Conservation (phyloP, 306 rosid genomes). For the Dalbergia oliveri region DNA sequence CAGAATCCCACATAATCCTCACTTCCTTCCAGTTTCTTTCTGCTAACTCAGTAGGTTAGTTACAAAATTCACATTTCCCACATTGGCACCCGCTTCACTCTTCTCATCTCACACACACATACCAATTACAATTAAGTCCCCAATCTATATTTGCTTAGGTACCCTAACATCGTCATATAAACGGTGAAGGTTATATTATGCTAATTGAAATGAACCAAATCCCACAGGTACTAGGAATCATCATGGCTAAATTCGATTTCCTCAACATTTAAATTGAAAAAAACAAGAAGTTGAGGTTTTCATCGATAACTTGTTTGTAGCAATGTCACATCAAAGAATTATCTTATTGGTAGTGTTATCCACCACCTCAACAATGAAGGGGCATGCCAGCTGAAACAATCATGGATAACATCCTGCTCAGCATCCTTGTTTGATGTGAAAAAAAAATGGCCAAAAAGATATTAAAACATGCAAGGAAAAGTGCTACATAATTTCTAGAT, state of each 20-base stretch:
- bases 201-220: constrained; percentile 26
- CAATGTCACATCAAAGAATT: neutral
- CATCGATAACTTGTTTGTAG: neutral
- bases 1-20: no score
- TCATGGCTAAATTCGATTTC: neutral
- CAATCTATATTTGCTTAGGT: no score
- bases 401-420: neutral
- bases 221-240: neutral
- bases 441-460: neutral
- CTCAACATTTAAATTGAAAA: neutral
- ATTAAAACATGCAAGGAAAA: neutral
- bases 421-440: neutral
- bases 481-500: constrained; percentile 19
- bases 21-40: no score
- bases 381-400: neutral
- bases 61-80: no score
- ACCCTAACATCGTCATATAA: neutral
- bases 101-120: no score
- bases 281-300: neutral
- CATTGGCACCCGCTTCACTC: no score
- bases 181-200: constrained; percentile 2
- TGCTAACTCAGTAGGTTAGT: no score
- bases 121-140: no score
- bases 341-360: neutral
- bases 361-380: constrained; percentile 32